Evolutionary conservation across 352 stramenopile genomes (phyloP).

Genomic region (Pythium plurisporium): DNA sequence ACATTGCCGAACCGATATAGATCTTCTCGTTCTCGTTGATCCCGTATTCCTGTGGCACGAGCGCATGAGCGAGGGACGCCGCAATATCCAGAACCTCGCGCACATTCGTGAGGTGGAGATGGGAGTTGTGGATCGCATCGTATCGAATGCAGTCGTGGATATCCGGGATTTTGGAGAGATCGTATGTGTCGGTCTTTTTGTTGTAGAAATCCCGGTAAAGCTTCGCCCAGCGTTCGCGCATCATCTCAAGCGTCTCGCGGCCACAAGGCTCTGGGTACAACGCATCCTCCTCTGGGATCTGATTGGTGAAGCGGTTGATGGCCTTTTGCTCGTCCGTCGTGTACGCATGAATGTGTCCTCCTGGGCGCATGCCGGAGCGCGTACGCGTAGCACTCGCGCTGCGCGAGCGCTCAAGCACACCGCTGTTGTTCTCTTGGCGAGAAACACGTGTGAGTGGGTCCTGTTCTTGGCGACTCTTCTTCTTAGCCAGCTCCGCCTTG

Average conservation of each 20-base stretch:
- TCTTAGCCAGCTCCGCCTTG: slow-evolving; percentile 35
- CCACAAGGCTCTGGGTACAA: slow-evolving; percentile 80
- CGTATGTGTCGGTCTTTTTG: slow-evolving; percentile 89
- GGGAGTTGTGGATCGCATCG: slow-evolving; percentile 97
- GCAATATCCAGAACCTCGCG: slow-evolving; percentile 94
- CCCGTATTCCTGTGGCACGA: slow-evolving; percentile 88
- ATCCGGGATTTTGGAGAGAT: slow-evolving; percentile 97
- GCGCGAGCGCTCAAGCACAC: slow-evolving; percentile 50
- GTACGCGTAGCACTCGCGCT: slow-evolving; percentile 58
- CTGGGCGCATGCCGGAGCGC: slow-evolving; percentile 21
- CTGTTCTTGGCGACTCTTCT: slow-evolving; percentile 24
- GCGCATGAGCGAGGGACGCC: slow-evolving; percentile 87
- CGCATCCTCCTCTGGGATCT: slow-evolving; percentile 48
- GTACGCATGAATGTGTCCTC: slow-evolving; percentile 55
- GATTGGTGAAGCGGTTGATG: slow-evolving; percentile 16
- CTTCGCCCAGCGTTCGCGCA: slow-evolving; percentile 91
- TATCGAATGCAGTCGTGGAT: slow-evolving; percentile 98
- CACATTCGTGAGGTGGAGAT: slow-evolving; percentile 91
- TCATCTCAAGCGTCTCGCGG: slow-evolving; percentile 81
- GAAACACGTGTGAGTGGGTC: slow-evolving; percentile 24
- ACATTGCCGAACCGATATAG: slow-evolving; percentile 85
- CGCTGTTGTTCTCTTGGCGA: slow-evolving; percentile 27
- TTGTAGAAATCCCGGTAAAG: slow-evolving; percentile 96
- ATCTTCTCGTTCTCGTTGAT: slow-evolving; percentile 87
- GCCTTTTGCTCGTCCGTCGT: slow-evolving; percentile 30